These are phyloP conservation scores for Glycyrrhiza uralensis DNA, from an alignment of 306 rosid genomes.

Conservation along the genomic window DNA sequence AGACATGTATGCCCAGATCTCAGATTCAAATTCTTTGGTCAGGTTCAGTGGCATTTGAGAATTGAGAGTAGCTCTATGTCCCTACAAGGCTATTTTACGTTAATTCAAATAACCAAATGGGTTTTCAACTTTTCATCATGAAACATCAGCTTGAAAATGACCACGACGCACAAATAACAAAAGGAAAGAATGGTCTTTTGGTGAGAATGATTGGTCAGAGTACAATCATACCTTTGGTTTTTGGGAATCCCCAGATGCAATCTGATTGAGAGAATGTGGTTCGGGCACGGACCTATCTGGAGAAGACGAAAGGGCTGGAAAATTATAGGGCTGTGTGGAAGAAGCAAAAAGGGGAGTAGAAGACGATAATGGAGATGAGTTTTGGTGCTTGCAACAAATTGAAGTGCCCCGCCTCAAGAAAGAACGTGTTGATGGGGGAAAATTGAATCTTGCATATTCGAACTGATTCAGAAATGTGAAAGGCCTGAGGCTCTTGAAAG, in stretches of 20 bases:
- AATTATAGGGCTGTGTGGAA: conserved; percentile 21
- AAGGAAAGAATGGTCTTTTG: background rate
- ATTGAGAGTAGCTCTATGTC: background rate
- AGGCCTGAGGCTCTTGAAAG: conserved; percentile 36
- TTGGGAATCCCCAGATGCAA: conserved; percentile 29
- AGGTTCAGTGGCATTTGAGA: background rate
- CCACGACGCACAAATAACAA: background rate
- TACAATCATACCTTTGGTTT: conserved; percentile 51
- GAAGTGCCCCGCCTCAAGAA: conserved; percentile 13
- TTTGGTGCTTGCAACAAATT: conserved; percentile 37
- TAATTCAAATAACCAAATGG: background rate
- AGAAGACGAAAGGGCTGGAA: conserved; percentile 23
- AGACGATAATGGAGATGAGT: conserved; percentile 39
- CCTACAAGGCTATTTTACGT: background rate
- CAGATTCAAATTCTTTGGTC: background rate
- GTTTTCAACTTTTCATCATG: background rate
- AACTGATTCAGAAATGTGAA: conserved; percentile 29
- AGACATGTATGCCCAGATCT: background rate
- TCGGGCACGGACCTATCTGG: conserved; percentile 28
- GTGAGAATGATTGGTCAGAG: background rate
- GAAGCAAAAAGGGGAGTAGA: conserved; percentile 18
- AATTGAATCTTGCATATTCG: conserved; percentile 38
- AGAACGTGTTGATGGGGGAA: conserved; percentile 30
- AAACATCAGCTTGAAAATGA: background rate
- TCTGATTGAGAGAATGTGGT: conserved; percentile 39